Evolutionary conservation across 1,139 yeast species (phyloP).

Genomic region (Hansenula anomala): DNA sequence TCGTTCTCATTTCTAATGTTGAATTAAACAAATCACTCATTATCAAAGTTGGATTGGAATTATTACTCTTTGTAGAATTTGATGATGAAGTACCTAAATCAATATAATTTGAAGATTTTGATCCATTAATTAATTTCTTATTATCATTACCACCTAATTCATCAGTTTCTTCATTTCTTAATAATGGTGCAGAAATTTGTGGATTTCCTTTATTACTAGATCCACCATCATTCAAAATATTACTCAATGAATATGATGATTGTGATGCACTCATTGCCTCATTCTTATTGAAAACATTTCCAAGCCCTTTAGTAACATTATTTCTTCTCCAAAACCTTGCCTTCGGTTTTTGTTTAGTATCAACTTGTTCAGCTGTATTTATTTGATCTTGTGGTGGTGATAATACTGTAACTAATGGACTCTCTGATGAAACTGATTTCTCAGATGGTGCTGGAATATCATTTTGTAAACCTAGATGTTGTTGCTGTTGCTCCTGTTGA

Average conservation of each 20-base stretch:
- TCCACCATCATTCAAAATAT: constrained; percentile 24
- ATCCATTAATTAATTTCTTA: constrained; percentile 19
- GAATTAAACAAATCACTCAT: constrained; percentile 24
- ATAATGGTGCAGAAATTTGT: constrained; percentile 30
- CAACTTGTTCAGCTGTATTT: constrained; percentile 6
- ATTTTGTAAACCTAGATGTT: not conserved
- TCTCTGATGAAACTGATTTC: constrained; percentile 1
- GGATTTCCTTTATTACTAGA: constrained; percentile 9
- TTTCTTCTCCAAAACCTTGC: constrained; percentile 45
- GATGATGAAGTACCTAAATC: constrained; percentile 8
- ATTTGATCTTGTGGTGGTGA: constrained; percentile 9
- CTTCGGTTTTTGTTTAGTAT: constrained; percentile 26
- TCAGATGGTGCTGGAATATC: not conserved
- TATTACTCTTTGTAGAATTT: constrained; percentile 5
- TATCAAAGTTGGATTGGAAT: constrained; percentile 6
- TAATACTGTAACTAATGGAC: not conserved
- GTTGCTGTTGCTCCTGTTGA: not conserved
- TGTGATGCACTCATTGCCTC: constrained; percentile 13
- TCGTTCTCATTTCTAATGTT: constrained; percentile 53
- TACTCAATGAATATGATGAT: constrained; percentile 17
- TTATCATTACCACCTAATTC: constrained; percentile 27
- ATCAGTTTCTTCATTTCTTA: constrained; percentile 27
- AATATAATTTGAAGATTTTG: constrained; percentile 5
- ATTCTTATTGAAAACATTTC: constrained; percentile 3
- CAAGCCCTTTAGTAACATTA: constrained; percentile 3